Percentiles rank a stretch among this genome's conserved stretches.
phyloP scores from a whole-genome alignment of 176 grass and related monocot species.

The Aegilops bicornis region DNA sequence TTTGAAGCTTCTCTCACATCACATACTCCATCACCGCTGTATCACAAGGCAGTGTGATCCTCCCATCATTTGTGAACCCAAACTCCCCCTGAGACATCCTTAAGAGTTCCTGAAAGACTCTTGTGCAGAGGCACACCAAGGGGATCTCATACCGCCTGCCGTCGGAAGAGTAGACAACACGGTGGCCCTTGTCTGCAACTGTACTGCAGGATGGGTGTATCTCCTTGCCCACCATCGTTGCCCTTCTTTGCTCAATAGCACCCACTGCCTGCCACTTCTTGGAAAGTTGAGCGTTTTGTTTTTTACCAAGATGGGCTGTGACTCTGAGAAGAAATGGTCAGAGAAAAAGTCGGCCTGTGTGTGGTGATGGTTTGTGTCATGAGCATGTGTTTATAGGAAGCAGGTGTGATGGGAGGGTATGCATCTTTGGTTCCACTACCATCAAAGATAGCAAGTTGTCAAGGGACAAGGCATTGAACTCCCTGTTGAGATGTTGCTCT shows the following conservation, averaged over 20 bases:
- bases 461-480: slow-evolving; percentile 37
- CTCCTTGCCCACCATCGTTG: slow-evolving; percentile 17
- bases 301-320: not conserved
- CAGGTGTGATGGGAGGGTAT: not conserved
- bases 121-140: slow-evolving; percentile 38
- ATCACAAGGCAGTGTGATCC: slow-evolving; percentile 62
- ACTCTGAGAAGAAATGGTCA: not conserved
- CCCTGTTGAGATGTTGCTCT: slow-evolving; percentile 1
- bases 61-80: slow-evolving; percentile 39
- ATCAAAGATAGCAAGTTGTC: slow-evolving; percentile 18
- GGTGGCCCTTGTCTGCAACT: slow-evolving; percentile 53
- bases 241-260: slow-evolving; percentile 43
- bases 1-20: slow-evolving; percentile 49
- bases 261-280: slow-evolving; percentile 67
- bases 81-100: slow-evolving; percentile 39
- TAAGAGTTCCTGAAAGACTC: slow-evolving; percentile 52
- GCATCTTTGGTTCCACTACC: too few species aligned
- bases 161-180: slow-evolving; percentile 29
- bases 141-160: slow-evolving; percentile 56
- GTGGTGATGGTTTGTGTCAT: slow-evolving; percentile 25
- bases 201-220: slow-evolving; percentile 22
- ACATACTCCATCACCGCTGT: slow-evolving; percentile 59
- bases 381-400: slow-evolving; percentile 33
- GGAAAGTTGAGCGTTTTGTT: slow-evolving; percentile 39
- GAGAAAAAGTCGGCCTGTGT: not conserved